Base-by-base conservation (phyloP, 345 rosid genomes). In the Gossypium thurberi region DNA sequence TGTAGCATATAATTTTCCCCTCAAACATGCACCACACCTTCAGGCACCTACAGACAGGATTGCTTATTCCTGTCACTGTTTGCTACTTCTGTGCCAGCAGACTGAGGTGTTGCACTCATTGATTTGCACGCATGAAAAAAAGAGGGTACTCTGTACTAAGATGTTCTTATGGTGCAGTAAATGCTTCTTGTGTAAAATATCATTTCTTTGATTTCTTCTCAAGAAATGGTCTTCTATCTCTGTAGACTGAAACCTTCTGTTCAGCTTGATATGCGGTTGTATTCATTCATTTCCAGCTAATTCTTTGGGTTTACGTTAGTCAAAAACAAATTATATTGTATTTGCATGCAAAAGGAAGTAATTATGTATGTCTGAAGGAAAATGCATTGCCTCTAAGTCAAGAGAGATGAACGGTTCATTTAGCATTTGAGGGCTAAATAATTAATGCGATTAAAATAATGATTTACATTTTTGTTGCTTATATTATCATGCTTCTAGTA, bases 241-340 rank as follows among this genome's bases (percentile, higher is more conserved):
- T 15, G 21, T 40, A 13, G 28, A 21, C 40, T 50, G 43, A 68
- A 68, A 17, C 58, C 15, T 50, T 51, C 44, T 15, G 8, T 51
- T 42, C 3, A 64, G 69, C 50, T 69, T 28, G 40, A 46, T 65
- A 3, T 46, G 33, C 23, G 2, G 13, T n/a, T 37, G 26, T 44
- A n/a, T 69, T 69, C 58, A 17, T 69, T 48, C 44, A 50, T 69
- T 69, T 69, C 40, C 25, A 8, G 47, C 44, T 50, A 69, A 28
- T 8, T 25, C 18, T 26, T 46, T 1, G 21, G 13, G 42, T 48
- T 47, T 47, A 25, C 43, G 4, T 26, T 23, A 43, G 69, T 44
- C 3, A 65, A 44, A 47, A 43, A 44, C 28, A 21, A 65, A 65
- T 25, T 44, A 21, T 40, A 15, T 40, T 63, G 52, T 7, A 13